Evolutionary conservation across 495 filamentous ascomycete species (phyloP).

Genomic region (Hypoxylon rickii): DNA sequence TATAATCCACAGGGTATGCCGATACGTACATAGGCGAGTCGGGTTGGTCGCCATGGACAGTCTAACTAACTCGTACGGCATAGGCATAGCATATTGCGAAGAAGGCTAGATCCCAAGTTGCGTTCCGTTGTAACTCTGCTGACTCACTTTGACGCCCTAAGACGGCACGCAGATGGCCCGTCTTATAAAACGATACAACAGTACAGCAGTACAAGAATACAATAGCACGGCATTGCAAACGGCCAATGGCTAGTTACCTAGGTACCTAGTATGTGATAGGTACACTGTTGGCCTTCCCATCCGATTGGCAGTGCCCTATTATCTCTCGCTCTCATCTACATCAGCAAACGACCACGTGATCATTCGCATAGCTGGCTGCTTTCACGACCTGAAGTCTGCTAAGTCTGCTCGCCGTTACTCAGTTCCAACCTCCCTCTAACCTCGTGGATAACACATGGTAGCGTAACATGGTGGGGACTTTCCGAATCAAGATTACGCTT

Average conservation of each 20-base stretch:
- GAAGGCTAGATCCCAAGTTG: no score
- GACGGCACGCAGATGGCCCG: slow-evolving; percentile 24
- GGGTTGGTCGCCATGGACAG: no score
- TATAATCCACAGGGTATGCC: no score
- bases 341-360: slow-evolving; percentile 9
- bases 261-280: background rate
- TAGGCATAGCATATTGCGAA: no score
- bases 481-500: background rate
- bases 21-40: no score
- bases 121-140: no score
- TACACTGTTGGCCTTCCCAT: background rate
- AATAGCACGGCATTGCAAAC: no score
- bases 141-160: no score
- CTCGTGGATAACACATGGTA: slow-evolving; percentile 17
- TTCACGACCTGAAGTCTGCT: background rate
- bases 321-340: background rate
- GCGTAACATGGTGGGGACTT: slow-evolving; percentile 11
- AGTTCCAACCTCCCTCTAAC: background rate
- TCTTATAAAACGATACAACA: no score
- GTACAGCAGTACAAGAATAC: no score
- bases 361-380: slow-evolving; percentile 1
- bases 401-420: background rate
- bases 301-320: slow-evolving; percentile 4
- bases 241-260: no score
- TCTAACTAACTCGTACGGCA: no score